Evolutionary conservation across 1,139 yeast genomes (phyloP).

Genomic region (Debaryomycetaceae sp.): DNA sequence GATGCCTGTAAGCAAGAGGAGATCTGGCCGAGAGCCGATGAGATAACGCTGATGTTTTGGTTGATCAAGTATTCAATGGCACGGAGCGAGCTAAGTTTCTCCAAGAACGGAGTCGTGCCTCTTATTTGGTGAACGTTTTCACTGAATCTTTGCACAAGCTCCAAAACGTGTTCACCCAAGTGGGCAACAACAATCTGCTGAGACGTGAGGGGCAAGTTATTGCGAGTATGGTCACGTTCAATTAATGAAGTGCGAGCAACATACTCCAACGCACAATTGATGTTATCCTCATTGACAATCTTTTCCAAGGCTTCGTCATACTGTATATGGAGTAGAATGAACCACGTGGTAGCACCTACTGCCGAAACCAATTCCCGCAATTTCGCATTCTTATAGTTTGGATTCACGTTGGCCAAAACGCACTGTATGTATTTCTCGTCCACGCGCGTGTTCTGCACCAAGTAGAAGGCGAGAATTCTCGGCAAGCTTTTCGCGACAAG

Average conservation of each 20-base stretch:
- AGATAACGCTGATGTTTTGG: slow-evolving; percentile 50
- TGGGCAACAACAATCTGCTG: slow-evolving; percentile 12
- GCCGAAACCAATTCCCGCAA: slow-evolving; percentile 35
- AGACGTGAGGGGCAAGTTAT: too few species aligned
- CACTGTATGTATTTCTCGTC: slow-evolving; percentile 41
- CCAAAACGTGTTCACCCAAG: slow-evolving; percentile 54
- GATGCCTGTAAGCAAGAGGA: slow-evolving; percentile 82
- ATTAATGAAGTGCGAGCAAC: slow-evolving; percentile 21
- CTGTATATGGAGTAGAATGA: slow-evolving; percentile 26
- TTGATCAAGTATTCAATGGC: slow-evolving; percentile 64
- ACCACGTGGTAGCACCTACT: slow-evolving; percentile 35
- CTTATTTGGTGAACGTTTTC: slow-evolving; percentile 66
- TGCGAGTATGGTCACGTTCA: slow-evolving; percentile 2
- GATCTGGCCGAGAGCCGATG: slow-evolving; percentile 79
- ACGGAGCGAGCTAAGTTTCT: slow-evolving; percentile 59
- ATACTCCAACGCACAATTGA: slow-evolving; percentile 29
- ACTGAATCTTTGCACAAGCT: slow-evolving; percentile 70
- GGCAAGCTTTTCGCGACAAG: slow-evolving; percentile 26
- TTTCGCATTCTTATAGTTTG: slow-evolving; percentile 24
- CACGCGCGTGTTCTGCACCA: slow-evolving; percentile 27
- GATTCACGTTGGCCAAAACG: slow-evolving; percentile 45
- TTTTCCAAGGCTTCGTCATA: slow-evolving; percentile 16
- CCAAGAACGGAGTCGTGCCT: slow-evolving; percentile 62
- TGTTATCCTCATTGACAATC: slow-evolving; percentile 20
- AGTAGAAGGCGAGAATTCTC: slow-evolving; percentile 29